Conservation (phyloP, 805 yeast species). For the Martiniozyma abietophila region DNA sequence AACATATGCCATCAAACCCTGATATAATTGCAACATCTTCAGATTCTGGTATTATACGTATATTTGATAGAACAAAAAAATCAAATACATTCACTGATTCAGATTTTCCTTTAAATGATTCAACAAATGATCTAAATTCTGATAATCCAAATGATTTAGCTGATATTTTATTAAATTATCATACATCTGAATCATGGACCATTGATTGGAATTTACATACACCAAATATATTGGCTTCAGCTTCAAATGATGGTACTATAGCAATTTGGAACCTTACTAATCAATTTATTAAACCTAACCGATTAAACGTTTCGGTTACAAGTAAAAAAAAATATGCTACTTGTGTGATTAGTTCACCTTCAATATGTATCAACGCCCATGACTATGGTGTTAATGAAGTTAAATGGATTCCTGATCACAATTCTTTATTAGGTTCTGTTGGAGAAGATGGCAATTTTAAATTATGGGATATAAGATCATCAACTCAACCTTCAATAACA, state of each 20-base stretch:
- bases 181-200: constrained; percentile 54
- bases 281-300: constrained; percentile 12
- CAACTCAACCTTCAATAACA: constrained; percentile 13
- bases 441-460: constrained; percentile 53
- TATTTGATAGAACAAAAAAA: constrained; percentile 82
- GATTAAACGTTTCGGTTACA: constrained; percentile 9
- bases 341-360: constrained; percentile 12
- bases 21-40: constrained; percentile 69
- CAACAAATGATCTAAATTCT: constrained; percentile 8
- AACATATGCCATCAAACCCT: constrained; percentile 79
- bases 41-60: constrained; percentile 51
- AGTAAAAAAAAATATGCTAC: constrained; percentile 7
- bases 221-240: constrained; percentile 53
- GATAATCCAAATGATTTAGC: constrained; percentile 11
- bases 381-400: constrained; percentile 58
- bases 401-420: constrained; percentile 58
- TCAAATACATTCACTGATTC: constrained; percentile 34
- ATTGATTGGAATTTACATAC: constrained; percentile 61
- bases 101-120: constrained; percentile 6
- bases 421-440: constrained; percentile 50
- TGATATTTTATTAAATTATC: constrained; percentile 22
- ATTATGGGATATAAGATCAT: constrained; percentile 44
- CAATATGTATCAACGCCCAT: constrained; percentile 24
- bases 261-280: constrained; percentile 56
- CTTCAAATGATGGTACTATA: constrained; percentile 54